A percentile compares a stretch with the other conserved stretches of the same genome.
phyloP scores from a whole-genome alignment of 352 stramenopile species.

The Nothophytophthora sp. region DNA sequence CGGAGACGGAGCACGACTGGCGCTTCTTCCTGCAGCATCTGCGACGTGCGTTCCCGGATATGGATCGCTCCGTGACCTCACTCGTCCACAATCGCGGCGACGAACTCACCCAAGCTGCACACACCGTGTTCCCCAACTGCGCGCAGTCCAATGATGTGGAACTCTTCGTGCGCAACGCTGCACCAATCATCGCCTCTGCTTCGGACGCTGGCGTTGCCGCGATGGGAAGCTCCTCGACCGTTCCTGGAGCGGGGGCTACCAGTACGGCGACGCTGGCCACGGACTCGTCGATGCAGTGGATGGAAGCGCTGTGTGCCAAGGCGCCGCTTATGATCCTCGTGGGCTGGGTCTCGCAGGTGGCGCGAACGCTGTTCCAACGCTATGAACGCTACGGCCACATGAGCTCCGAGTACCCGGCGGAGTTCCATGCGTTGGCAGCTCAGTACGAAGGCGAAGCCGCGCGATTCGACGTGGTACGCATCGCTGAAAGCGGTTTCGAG shows the following conservation, averaged over 20 bases:
- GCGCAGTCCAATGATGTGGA: slow-evolving; percentile 64
- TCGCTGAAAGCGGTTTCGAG: slow-evolving; percentile 72
- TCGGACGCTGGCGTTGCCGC: slow-evolving; percentile 3
- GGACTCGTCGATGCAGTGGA: slow-evolving; percentile 55
- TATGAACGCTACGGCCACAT: slow-evolving; percentile 74
- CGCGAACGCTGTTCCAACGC: slow-evolving; percentile 71
- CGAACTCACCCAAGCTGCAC: slow-evolving; percentile 38
- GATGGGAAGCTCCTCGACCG: background rate
- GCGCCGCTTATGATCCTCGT: slow-evolving; percentile 79
- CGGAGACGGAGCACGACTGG: slow-evolving; percentile 64
- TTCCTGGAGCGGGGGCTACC: slow-evolving; percentile 2
- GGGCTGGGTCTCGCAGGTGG: slow-evolving; percentile 80
- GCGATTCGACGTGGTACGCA: slow-evolving; percentile 67
- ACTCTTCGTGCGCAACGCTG: slow-evolving; percentile 38
- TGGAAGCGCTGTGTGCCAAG: slow-evolving; percentile 66
- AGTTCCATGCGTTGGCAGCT: slow-evolving; percentile 61
- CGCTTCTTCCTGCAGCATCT: slow-evolving; percentile 68
- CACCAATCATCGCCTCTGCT: background rate
- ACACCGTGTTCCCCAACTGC: slow-evolving; percentile 52
- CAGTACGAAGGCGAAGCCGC: slow-evolving; percentile 66
- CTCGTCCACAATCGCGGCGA: slow-evolving; percentile 74
- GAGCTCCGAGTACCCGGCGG: slow-evolving; percentile 73
- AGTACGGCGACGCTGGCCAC: slow-evolving; percentile 15
- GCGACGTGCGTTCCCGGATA: slow-evolving; percentile 52
- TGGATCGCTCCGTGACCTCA: slow-evolving; percentile 48